Evolutionary conservation across 1,139 yeast genomes (phyloP).

Genomic region (Yamadazyma jaroonii): DNA sequence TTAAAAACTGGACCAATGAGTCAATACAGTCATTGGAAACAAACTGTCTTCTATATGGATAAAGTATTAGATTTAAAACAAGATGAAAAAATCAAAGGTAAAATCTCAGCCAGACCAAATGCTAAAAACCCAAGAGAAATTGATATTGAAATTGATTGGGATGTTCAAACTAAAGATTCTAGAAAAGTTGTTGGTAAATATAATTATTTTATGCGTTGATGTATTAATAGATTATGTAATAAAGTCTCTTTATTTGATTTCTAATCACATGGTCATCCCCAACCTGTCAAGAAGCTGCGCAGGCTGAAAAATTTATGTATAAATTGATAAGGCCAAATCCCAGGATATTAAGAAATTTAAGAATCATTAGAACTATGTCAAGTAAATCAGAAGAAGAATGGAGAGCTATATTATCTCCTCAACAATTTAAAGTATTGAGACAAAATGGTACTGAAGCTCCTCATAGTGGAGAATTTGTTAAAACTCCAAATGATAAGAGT

Average conservation of each 20-base stretch:
- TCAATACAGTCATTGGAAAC: constrained; percentile 93
- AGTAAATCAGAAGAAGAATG: constrained; percentile 65
- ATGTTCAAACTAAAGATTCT: constrained; percentile 54
- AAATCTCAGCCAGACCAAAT: constrained; percentile 75
- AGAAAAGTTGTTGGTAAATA: constrained; percentile 55
- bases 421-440: constrained; percentile 76
- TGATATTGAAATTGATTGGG: constrained; percentile 65
- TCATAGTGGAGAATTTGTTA: constrained; percentile 65
- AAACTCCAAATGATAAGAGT: constrained; percentile 36
- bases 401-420: constrained; percentile 74
- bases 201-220: constrained; percentile 65
- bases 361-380: constrained; percentile 3
- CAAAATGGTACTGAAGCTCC: constrained; percentile 86
- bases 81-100: constrained; percentile 75
- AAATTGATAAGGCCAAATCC: not conserved
- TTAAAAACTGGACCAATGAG: constrained; percentile 84
- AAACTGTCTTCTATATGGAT: constrained; percentile 87
- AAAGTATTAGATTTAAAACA: constrained; percentile 75
- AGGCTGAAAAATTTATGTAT: not conserved
- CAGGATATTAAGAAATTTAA: too few species aligned
- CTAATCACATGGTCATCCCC: too few species aligned
- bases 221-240: too few species aligned
- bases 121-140: constrained; percentile 77
- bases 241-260: not conserved
- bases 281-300: not conserved